These are phyloP conservation scores for Clonostachys solani DNA, from an alignment of 2,329 filamentous ascomycete genomes.

Conservation along the genomic window DNA sequence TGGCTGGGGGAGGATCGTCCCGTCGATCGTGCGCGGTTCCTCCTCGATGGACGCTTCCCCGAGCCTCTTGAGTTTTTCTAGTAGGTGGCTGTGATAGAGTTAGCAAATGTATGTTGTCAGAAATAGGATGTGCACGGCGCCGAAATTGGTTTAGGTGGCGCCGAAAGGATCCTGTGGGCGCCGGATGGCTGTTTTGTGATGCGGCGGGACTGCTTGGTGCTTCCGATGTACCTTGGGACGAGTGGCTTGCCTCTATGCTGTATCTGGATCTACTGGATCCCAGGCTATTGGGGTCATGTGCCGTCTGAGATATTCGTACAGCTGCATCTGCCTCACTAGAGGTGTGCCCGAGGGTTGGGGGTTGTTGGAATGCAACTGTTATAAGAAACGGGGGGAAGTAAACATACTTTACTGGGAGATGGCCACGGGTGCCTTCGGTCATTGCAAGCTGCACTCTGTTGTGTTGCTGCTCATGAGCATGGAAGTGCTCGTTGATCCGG, in stretches of 20 bases:
- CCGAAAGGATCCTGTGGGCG: constrained; percentile 8
- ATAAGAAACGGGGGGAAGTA: constrained; percentile 26
- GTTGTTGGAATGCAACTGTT: constrained; percentile 12
- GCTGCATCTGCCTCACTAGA: no score
- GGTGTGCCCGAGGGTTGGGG: background rate
- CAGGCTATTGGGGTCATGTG: no score
- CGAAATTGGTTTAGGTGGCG: constrained; percentile 15
- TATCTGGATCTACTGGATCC: no score
- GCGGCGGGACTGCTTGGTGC: no score
- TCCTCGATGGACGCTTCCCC: constrained; percentile 28
- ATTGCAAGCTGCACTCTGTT: constrained; percentile 48
- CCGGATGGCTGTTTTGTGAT: no score
- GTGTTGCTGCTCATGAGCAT: constrained; percentile 53
- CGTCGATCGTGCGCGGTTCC: constrained; percentile 23
- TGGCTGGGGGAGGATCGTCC: constrained; percentile 27
- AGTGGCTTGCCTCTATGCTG: no score
- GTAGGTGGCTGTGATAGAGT: constrained; percentile 40
- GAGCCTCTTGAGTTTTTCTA: constrained; percentile 47
- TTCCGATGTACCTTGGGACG: no score
- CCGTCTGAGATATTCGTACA: no score
- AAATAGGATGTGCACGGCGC: constrained; percentile 15
- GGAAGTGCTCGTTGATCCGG: constrained; percentile 56
- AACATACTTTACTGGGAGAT: constrained; percentile 53
- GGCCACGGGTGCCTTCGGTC: constrained; percentile 49
- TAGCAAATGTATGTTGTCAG: constrained; percentile 21